These are phyloP conservation scores for Paramecium sonneborni DNA, from an alignment of 73 alveolate genomes.

Conservation along the genomic window DNA sequence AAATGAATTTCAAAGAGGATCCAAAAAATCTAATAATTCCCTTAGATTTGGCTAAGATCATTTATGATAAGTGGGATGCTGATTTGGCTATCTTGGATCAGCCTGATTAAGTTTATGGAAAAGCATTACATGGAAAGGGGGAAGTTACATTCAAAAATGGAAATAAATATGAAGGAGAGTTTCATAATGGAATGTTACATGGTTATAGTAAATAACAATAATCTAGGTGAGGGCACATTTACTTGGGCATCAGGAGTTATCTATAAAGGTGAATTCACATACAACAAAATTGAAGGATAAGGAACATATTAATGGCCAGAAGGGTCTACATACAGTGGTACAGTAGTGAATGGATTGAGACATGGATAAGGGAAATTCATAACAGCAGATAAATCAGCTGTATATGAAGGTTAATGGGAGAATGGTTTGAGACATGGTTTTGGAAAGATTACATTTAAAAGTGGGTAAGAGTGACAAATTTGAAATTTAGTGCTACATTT, in stretches of 20 bases:
- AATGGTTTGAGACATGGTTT: conserved; percentile 90
- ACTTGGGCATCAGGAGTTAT: conserved; percentile 70
- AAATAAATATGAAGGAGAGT: conserved; percentile 60
- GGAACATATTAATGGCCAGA: conserved; percentile 68
- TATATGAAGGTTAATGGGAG: conserved; percentile 91
- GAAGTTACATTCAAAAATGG: conserved; percentile 68
- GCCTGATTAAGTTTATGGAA: conserved; percentile 70
- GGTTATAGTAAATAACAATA: conserved; percentile 17
- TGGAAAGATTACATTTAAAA: conserved; percentile 84
- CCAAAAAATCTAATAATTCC: conserved; percentile 64
- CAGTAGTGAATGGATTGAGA: conserved; percentile 84
- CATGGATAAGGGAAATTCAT: conserved; percentile 84
- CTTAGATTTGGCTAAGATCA: conserved; percentile 58
- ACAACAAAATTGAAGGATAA: conserved; percentile 59
- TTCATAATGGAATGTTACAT: conserved; percentile 67
- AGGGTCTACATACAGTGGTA: conserved; percentile 73
- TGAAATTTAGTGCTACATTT: conserved; percentile 70
- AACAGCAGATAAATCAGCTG: conserved; percentile 74
- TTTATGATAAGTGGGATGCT: conserved; percentile 64
- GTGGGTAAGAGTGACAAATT: conserved; percentile 70
- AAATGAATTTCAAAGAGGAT: conserved; percentile 60
- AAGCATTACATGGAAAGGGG: conserved; percentile 69
- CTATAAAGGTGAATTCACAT: conserved; percentile 60
- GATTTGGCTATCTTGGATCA: conserved; percentile 64
- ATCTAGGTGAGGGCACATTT: conserved; percentile 66